Evolutionary conservation across 2,329 filamentous ascomycete species (phyloP).

Genomic region (Fonsecaea monophora): DNA sequence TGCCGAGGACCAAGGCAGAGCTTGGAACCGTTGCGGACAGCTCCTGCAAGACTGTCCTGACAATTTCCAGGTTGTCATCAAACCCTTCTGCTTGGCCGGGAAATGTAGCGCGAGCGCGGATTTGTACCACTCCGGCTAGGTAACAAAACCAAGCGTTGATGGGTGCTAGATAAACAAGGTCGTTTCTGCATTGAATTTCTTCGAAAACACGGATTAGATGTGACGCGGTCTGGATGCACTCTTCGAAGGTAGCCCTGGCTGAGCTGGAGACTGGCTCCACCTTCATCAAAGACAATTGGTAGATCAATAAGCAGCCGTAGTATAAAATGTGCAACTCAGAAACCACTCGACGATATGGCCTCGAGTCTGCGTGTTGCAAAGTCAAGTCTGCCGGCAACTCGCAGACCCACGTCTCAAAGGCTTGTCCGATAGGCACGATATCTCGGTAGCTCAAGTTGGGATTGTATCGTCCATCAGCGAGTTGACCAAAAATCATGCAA

Average conservation of each 20-base stretch:
- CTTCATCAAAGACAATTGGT: slow-evolving; percentile 25
- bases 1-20: slow-evolving; percentile 19
- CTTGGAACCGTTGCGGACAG: slow-evolving; percentile 25
- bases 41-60: slow-evolving; percentile 24
- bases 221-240: slow-evolving; percentile 25
- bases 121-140: slow-evolving; percentile 28
- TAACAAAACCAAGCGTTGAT: slow-evolving; percentile 29
- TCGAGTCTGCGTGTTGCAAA: slow-evolving; percentile 14
- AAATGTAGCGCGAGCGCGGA: slow-evolving; percentile 27
- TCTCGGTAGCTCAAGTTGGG: slow-evolving; percentile 18
- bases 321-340: slow-evolving; percentile 30
- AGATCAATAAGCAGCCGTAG: slow-evolving; percentile 27
- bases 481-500: slow-evolving; percentile 78
- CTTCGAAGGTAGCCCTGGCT: slow-evolving; percentile 24
- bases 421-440: slow-evolving; percentile 19
- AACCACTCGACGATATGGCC: slow-evolving; percentile 25
- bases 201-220: slow-evolving; percentile 24
- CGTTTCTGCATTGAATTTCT: slow-evolving; percentile 28
- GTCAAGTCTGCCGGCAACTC: slow-evolving; percentile 18
- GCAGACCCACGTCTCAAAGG: slow-evolving; percentile 17
- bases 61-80: slow-evolving; percentile 21
- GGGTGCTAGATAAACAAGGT: slow-evolving; percentile 24
- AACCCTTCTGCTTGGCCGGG: slow-evolving; percentile 11
- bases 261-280: slow-evolving; percentile 21
- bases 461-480: slow-evolving; percentile 23